A percentile compares a stretch with the other conserved stretches of the same genome.
Conservation (phyloP, 2,329 filamentous ascomycete species). For the Whalleya microplaca region DNA sequence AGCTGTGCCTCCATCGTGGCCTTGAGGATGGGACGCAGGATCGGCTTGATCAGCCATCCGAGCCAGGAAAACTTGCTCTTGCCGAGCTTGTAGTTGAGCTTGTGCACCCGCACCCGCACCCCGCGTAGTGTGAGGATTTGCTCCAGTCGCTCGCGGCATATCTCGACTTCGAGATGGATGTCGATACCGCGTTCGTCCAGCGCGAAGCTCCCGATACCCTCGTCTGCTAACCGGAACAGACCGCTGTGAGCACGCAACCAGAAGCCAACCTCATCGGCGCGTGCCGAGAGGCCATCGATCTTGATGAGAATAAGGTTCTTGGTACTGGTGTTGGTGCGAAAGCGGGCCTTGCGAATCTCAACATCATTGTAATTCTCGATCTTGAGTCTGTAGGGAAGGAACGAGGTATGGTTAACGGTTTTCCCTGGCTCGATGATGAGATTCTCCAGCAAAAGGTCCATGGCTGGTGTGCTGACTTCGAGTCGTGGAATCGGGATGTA, state of each 20-base stretch:
- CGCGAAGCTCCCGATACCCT: slow-evolving; percentile 83
- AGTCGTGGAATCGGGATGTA: slow-evolving; percentile 88
- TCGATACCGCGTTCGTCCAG: slow-evolving; percentile 89
- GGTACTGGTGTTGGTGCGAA: slow-evolving; percentile 66
- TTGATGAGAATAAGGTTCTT: slow-evolving; percentile 77
- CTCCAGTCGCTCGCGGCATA: slow-evolving; percentile 77
- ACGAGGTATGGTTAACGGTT: slow-evolving; percentile 84
- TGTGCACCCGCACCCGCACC: slow-evolving; percentile 83
- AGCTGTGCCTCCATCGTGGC: slow-evolving; percentile 76
- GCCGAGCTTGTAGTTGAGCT: slow-evolving; percentile 77
- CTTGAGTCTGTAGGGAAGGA: slow-evolving; percentile 82
- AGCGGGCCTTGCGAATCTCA: slow-evolving; percentile 78
- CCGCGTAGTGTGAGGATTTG: slow-evolving; percentile 77
- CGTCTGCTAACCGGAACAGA: slow-evolving; percentile 74
- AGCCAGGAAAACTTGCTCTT: slow-evolving; percentile 77
- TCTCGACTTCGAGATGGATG: slow-evolving; percentile 81
- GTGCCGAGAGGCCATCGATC: slow-evolving; percentile 79
- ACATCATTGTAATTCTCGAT: slow-evolving; percentile 85
- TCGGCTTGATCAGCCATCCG: slow-evolving; percentile 81
- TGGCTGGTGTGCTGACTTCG: slow-evolving; percentile 81
- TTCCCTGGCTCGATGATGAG: slow-evolving; percentile 85
- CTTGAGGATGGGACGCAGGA: slow-evolving; percentile 80
- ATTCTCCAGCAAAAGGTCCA: slow-evolving; percentile 88
- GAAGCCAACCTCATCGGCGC: slow-evolving; percentile 87
- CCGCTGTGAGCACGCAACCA: slow-evolving; percentile 82